A percentile compares a stretch with the other conserved stretches of the same genome.
phyloP scores from a whole-genome alignment of 2,329 filamentous ascomycete genomes.

The Helotiales sp. region DNA sequence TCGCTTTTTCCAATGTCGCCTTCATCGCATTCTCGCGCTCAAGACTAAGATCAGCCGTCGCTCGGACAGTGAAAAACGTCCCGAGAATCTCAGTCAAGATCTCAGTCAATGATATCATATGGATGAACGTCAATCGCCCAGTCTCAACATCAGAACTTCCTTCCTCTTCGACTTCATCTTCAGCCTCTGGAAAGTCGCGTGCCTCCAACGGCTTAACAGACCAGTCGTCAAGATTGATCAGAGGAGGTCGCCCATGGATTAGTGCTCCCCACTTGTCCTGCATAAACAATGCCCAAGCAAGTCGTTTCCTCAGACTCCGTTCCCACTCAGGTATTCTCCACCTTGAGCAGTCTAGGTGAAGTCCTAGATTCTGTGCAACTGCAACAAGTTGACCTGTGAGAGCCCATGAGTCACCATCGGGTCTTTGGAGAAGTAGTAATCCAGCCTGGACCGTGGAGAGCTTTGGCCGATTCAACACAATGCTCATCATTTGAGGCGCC shows the following conservation, averaged over 20 bases:
- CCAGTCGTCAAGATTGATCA: conserved; percentile 56
- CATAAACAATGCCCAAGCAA: conserved; percentile 66
- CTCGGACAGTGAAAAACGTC: conserved; percentile 45
- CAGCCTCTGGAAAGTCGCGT: conserved; percentile 44
- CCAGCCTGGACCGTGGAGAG: conserved; percentile 56
- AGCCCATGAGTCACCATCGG: conserved; percentile 33
- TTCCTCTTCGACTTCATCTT: conserved; percentile 30
- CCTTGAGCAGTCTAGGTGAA: conserved; percentile 59
- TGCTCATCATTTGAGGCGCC: conserved; percentile 44
- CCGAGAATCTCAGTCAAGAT: conserved; percentile 52
- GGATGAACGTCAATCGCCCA: conserved; percentile 48
- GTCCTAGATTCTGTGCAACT: conserved; percentile 56
- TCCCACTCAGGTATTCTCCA: conserved; percentile 67
- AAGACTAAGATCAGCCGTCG: conserved; percentile 24
- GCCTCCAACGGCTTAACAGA: conserved; percentile 46
- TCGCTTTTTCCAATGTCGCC: conserved; percentile 45
- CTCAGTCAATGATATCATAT: conserved; percentile 50
- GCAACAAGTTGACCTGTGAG: conserved; percentile 49
- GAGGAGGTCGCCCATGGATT: conserved; percentile 57
- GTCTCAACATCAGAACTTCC: conserved; percentile 45
- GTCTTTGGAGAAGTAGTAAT: conserved; percentile 49
- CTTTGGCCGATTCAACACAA: conserved; percentile 51
- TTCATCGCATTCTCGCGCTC: conserved; percentile 26
- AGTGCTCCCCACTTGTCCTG: conserved; percentile 64
- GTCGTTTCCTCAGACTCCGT: conserved; percentile 57